Evolutionary conservation across 1,284 basidiomycete genomes (phyloP).

Genomic region (Peniophora sp.): DNA sequence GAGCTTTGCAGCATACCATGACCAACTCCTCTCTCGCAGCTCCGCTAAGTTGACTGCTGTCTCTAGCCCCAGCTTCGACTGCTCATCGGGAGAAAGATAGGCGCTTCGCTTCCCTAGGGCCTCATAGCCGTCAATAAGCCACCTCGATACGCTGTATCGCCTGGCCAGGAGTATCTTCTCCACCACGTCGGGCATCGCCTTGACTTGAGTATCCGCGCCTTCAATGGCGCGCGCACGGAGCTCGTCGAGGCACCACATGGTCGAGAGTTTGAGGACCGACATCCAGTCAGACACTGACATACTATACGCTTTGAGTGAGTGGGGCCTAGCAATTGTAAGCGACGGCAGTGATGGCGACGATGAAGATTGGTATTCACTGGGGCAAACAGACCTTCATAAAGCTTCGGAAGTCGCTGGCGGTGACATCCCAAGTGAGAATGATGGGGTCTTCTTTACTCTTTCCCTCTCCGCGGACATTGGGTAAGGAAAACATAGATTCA

Average conservation of each 20-base stretch:
- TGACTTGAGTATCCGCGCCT: not conserved
- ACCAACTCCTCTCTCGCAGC: not conserved
- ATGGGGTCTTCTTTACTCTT: not conserved
- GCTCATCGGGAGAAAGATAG: not conserved
- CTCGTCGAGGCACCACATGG: constrained; percentile 6
- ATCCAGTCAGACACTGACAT: constrained; percentile 5
- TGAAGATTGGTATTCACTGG: not conserved
- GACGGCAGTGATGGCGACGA: too few relatives aligned
- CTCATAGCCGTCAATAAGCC: not conserved
- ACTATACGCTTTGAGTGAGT: not conserved
- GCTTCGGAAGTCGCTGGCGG: not conserved
- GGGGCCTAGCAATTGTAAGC: too few relatives aligned
- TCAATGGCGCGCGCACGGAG: constrained; percentile 1
- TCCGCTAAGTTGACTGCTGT: not conserved
- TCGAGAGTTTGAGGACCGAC: constrained; percentile 5
- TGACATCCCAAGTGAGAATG: not conserved
- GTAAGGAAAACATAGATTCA: too few relatives aligned
- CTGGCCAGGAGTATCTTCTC: not conserved
- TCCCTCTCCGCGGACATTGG: not conserved
- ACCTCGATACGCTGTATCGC: not conserved
- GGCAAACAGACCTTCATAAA: not conserved
- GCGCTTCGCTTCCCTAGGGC: not conserved
- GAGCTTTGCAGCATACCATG: too few relatives aligned
- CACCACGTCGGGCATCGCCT: not conserved
- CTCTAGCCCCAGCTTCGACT: not conserved